Base-by-base conservation (phyloP, 106 monocot species). In the Dendrobium officinale region DNA sequence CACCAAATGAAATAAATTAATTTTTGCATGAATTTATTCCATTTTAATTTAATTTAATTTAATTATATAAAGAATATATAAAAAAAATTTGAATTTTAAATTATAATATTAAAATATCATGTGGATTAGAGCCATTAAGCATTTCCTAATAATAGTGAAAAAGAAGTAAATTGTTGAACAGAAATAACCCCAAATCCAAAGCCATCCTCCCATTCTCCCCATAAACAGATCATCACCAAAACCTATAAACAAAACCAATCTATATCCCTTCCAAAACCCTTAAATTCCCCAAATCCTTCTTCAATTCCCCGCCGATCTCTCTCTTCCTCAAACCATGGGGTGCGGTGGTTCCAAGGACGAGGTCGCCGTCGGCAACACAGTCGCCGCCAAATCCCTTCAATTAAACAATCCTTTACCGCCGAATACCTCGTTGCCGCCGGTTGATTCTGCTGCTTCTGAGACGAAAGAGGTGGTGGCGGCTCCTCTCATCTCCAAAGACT, bases 291-390 rank as follows among this genome's bases (percentile, higher is more conserved):
- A 5, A 15, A 16, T 70, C 37, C 37, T 24, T 54, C 20, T 7
- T 13, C 9, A 17, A 1, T 0, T 9, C 6, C 37, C 55, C 31
- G 7, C 33, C 49, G 7, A 20, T 76, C 48, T 74, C 42, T 72
- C 72, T 43, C 48, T 8, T 26, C 5, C 76, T 51, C 48, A n/a
- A n/a, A 49, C 15, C 17, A 86, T 86, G 85, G 85, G 85, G 29
- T 86, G 85, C 40, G 82, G 85, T 47, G 82, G 79, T 51, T 86
- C 85, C 4, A 86, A 86, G 66, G 85, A 82, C 67, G 85, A 82
- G 2, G 78, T 86, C 31, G 85, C 85, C 58, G 54, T 82, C 13
- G 78, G 78, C 16, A 82, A 82, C 75, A 82, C 82, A 1, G 58
- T 75, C 73, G 42, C 29, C 67, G 20, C 31, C 19, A 61, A 76